phyloP scores from a whole-genome alignment of 148 eudicot genomes.

The Rhododendron molle region DNA sequence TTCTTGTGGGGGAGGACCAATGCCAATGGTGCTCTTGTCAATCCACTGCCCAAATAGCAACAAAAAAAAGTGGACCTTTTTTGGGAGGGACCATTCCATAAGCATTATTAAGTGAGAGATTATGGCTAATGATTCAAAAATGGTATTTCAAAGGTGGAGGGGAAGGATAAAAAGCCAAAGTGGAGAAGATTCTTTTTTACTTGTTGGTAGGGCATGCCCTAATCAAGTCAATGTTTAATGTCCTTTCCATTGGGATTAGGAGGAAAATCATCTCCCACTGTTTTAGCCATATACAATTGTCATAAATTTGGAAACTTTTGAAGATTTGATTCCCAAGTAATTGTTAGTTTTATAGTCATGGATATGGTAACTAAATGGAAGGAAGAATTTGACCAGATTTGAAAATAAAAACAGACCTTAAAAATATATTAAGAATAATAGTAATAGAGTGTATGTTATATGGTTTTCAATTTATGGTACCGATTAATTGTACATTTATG shows the following conservation, averaged over 20 bases:
- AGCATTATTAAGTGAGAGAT: conserved; percentile 9
- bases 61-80: background rate
- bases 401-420: background rate
- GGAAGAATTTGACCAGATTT: background rate
- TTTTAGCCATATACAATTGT: background rate
- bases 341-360: background rate
- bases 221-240: conserved; percentile 5
- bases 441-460: background rate
- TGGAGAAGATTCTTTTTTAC: background rate
- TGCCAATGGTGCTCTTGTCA: background rate
- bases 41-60: conserved; percentile 4
- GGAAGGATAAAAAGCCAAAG: background rate
- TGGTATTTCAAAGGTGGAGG: conserved; percentile 8
- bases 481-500: background rate
- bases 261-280: background rate
- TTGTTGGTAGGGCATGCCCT: conserved; percentile 13
- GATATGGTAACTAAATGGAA: background rate
- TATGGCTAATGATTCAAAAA: conserved; percentile 7
- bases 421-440: background rate
- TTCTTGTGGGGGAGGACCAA: background rate
- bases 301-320: background rate
- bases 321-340: conserved; percentile 1
- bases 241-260: background rate
- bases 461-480: background rate
- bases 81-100: background rate